A percentile compares a stretch with the other conserved stretches of the same genome.
Conservation (phyloP, 352 stramenopile species). For the Phytopythium boreale region DNA sequence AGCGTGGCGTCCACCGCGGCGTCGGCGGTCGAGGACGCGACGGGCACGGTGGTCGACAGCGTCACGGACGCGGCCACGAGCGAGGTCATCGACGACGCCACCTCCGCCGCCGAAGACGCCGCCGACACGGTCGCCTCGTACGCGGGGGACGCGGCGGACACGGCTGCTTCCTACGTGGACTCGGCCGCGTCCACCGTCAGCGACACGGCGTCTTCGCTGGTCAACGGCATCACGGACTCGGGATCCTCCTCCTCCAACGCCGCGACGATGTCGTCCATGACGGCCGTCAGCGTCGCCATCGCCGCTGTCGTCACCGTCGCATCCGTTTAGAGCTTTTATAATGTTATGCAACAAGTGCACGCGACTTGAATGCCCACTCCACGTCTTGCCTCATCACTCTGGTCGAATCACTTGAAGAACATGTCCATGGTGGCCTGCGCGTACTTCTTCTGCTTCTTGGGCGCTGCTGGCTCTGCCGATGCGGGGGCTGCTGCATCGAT, state of each 20-base stretch:
- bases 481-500: background rate
- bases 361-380: background rate
- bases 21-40: slow-evolving; percentile 5
- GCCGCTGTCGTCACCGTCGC: background rate
- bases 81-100: slow-evolving; percentile 20
- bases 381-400: too few relatives aligned
- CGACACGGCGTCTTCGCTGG: slow-evolving; percentile 1
- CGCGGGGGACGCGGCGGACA: slow-evolving; percentile 17
- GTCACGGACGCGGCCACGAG: slow-evolving; percentile 8
- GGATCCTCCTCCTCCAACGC: background rate
- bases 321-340: background rate
- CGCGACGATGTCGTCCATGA: background rate
- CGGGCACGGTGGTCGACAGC: slow-evolving; percentile 13
- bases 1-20: slow-evolving; percentile 6
- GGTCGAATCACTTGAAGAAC: background rate
- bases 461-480: background rate
- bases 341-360: background rate
- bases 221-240: slow-evolving; percentile 1
- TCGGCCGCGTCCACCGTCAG: slow-evolving; percentile 6
- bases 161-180: slow-evolving; percentile 13
- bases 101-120: slow-evolving; percentile 16
- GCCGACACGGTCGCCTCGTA: slow-evolving; percentile 15
- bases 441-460: slow-evolving; percentile 1
- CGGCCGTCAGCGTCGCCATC: background rate
- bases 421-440: slow-evolving; percentile 1